These are phyloP conservation scores for Centaurea solstitialis DNA, from an alignment of 129 eudicot genomes.

Conservation along the genomic window DNA sequence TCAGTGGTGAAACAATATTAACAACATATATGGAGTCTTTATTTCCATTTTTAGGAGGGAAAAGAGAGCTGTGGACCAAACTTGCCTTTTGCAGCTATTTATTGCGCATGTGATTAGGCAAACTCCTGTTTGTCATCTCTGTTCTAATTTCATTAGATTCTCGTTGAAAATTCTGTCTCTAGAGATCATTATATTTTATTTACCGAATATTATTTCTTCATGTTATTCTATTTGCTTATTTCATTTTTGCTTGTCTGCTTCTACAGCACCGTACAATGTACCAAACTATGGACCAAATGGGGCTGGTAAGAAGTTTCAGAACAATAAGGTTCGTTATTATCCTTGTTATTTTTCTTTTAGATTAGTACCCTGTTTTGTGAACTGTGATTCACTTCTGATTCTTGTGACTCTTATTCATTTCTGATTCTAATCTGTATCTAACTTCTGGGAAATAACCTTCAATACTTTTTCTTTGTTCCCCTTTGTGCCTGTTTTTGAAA, in stretches of 20 bases:
- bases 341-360: neutral
- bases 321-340: constrained; percentile 33
- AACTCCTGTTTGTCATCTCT: neutral
- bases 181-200: neutral
- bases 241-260: constrained; percentile 20
- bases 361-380: neutral
- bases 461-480: neutral
- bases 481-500: neutral
- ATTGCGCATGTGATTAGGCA: neutral
- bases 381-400: neutral
- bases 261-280: constrained; percentile 50
- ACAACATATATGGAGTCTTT: neutral
- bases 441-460: neutral
- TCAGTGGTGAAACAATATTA: neutral
- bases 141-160: neutral
- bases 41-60: neutral
- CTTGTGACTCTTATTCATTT: neutral
- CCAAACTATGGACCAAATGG: constrained; percentile 65
- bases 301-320: constrained; percentile 59
- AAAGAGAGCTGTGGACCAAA: neutral
- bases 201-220: neutral
- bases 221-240: constrained; percentile 19
- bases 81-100: neutral
- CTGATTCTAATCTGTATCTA: neutral
- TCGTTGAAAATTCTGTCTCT: neutral